Percentiles rank a stretch among this genome's conserved stretches.
Evolutionary conservation across 1,284 basidiomycete species (phyloP).

Genomic region (Fomitopsis schrenkii): DNA sequence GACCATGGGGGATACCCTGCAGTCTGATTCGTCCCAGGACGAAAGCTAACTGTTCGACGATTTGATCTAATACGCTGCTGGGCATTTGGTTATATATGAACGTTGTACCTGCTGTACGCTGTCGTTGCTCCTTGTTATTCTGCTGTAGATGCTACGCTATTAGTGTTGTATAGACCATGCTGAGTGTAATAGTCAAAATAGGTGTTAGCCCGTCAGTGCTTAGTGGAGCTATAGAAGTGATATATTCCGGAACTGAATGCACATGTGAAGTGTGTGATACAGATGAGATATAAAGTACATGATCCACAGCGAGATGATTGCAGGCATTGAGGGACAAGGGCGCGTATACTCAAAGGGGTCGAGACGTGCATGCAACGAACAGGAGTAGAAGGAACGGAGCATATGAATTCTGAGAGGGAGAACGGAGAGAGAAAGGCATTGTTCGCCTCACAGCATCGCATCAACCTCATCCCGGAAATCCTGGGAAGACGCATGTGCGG

Average conservation of each 20-base stretch:
- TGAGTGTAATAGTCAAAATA: not conserved
- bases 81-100: not conserved
- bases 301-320: not conserved
- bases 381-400: no score
- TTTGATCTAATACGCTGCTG: not conserved
- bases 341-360: no score
- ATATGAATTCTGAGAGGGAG: not conserved
- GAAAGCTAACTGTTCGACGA: not conserved
- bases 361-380: no score
- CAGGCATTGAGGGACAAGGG: not conserved
- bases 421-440: no score
- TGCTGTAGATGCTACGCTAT: slow-evolving; percentile 1
- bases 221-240: not conserved
- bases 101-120: slow-evolving; percentile 4
- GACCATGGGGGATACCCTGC: slow-evolving; percentile 2
- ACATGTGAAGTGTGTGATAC: not conserved
- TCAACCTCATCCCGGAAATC: slow-evolving; percentile 26
- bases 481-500: slow-evolving; percentile 15
- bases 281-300: not conserved
- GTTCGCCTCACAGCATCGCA: slow-evolving; percentile 20
- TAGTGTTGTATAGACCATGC: slow-evolving; percentile 5
- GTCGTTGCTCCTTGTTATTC: slow-evolving; percentile 5
- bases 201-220: not conserved
- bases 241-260: not conserved
- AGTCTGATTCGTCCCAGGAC: not conserved